Base-by-base conservation (phyloP, 345 rosid species). In the Heritiera littoralis region DNA sequence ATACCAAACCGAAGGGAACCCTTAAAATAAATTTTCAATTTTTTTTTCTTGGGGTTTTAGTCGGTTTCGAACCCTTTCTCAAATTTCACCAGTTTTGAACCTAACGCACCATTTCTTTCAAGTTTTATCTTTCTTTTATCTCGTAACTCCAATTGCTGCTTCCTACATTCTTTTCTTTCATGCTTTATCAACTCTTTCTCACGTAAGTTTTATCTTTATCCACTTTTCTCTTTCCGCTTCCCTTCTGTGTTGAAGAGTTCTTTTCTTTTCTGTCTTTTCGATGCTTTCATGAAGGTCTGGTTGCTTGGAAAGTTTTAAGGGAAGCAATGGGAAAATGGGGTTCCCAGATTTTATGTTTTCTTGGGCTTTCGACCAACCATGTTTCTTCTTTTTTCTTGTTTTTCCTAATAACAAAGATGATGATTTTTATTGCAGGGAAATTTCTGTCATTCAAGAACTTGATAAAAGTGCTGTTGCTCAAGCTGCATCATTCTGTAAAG, bases 51-150 rank as follows among this genome's bases (percentile, higher is more conserved):
- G 49, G 52, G 66, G 41, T 52, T 77, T 80, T 55, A 48, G 82
- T 84, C 81, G 71, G 89, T 84, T 84, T 77, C 81, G 40, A 78
- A 18, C 56, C 58, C 82, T 72, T 48, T 30, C 32, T 45, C 52
- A 58, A 74, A 77, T 83, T 81, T 67, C 83, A 86, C 87, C 86
- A 80, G 85, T 78, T 84, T 67, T 72, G 86, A 79, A 86, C 87
- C 87, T 80, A 84, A 86, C 78, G 9, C 81, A 64, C 77, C 54
- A 18, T 46, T 9, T 9, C 65, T 68, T 45, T 3, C 35, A 38
- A 38, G 40, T 11, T 20, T 46, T 9, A 5, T 43, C 1, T 9
- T 52, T 20, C 49, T n/a, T 11, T 52, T 52, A 30, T n/a, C 54
- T 41, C 32, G 49, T 51, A 51, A 63, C 32, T 59, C 76, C 20